Conservation (phyloP, 768 basidiomycete genomes). For the Tephrocybe sp. region DNA sequence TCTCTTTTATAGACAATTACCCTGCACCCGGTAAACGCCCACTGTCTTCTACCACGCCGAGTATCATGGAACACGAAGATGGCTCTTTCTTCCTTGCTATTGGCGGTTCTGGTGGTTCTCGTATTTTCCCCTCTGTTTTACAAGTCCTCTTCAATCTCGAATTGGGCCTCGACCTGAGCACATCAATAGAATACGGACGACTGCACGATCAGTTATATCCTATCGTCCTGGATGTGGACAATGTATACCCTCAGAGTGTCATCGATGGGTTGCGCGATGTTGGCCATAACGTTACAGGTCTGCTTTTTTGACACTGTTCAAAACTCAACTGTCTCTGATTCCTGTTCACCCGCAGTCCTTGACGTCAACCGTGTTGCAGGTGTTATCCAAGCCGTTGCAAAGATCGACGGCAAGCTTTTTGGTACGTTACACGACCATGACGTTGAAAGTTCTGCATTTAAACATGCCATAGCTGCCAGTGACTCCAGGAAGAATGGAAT, state of each 20-base stretch:
- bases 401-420: slow-evolving; percentile 53
- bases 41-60: slow-evolving; percentile 80
- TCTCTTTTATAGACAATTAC: slow-evolving; percentile 66
- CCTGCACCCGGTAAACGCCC: slow-evolving; percentile 88
- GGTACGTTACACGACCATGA: slow-evolving; percentile 43
- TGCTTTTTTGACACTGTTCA: slow-evolving; percentile 14
- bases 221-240: slow-evolving; percentile 54
- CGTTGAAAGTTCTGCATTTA: neutral
- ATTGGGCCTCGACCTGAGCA: slow-evolving; percentile 77
- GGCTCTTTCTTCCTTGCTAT: slow-evolving; percentile 72
- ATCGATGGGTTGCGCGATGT: slow-evolving; percentile 52
- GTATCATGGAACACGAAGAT: slow-evolving; percentile 75
- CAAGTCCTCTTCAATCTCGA: slow-evolving; percentile 80
- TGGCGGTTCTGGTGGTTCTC: slow-evolving; percentile 87
- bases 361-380: slow-evolving; percentile 73
- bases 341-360: slow-evolving; percentile 37
- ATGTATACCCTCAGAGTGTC: slow-evolving; percentile 54
- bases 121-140: slow-evolving; percentile 79
- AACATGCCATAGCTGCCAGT: slow-evolving; percentile 61
- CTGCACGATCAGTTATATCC: slow-evolving; percentile 90
- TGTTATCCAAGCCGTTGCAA: slow-evolving; percentile 71
- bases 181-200: slow-evolving; percentile 82
- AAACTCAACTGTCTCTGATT: neutral
- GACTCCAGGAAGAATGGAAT: slow-evolving; percentile 94
- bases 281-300: slow-evolving; percentile 76